A percentile compares a stretch with the other conserved stretches of the same genome.
phyloP scores from a whole-genome alignment of 2,329 filamentous ascomycete species.

The Coniochaeta prunicola region DNA sequence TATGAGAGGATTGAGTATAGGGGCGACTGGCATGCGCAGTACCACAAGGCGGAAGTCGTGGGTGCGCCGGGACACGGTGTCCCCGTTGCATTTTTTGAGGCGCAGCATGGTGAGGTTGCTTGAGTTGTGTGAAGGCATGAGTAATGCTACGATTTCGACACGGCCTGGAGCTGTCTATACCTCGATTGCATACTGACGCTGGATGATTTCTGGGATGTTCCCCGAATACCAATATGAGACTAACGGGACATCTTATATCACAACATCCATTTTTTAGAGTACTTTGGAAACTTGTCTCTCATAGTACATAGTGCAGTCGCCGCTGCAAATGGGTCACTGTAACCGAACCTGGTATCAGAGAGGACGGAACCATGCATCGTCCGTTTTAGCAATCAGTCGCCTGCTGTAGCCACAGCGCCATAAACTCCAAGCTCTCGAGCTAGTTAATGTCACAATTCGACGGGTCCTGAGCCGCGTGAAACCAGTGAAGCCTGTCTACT shows the following conservation, averaged over 20 bases:
- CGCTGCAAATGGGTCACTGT: not conserved
- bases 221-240: not conserved
- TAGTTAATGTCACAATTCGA: not conserved
- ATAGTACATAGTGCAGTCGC: not conserved
- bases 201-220: not conserved
- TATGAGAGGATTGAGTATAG: constrained; percentile 47
- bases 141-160: not conserved
- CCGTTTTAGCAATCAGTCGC: not conserved
- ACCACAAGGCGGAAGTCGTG: constrained; percentile 35
- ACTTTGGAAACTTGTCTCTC: not conserved
- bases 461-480: not conserved
- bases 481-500: constrained; percentile 36
- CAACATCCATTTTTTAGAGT: not conserved
- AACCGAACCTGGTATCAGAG: not conserved
- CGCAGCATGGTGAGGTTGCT: constrained; percentile 14
- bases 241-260: not conserved
- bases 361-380: not conserved
- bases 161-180: too few species aligned
- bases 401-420: not conserved
- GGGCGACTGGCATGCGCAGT: constrained; percentile 36
- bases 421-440: not conserved
- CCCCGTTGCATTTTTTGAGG: constrained; percentile 29
- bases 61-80: constrained; percentile 35
- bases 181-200: too few species aligned
- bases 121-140: not conserved